Base-by-base conservation (phyloP, 371 early-diverging fungal species). In the Gilbertella persicaria region DNA sequence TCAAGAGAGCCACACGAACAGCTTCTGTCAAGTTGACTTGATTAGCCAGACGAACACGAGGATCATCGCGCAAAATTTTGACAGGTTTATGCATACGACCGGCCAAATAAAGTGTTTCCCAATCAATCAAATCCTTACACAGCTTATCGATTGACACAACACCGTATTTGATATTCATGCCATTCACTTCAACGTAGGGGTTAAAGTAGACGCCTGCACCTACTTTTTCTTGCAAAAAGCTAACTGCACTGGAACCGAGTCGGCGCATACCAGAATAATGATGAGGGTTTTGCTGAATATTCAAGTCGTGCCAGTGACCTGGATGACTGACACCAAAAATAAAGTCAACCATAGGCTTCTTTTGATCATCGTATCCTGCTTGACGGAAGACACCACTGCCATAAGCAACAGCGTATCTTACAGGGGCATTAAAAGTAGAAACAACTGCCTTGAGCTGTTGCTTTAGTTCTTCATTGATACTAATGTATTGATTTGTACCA, bases 21-120 rank as follows among this genome's bases (percentile, higher is more conserved):
- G 97, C 95, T 58, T 89, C 88, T 17, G 88, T 83, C 47, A 93
- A 72, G 63, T 98, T 98, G 50, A 88, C 84, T 53, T 92, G 91
- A 63, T 89, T 89, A 1, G 93, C 91, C 24, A 93, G 73, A 19
- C 87, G 82, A 25, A 97, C 87, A 36, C 93, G 80, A 42, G 94
- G 87, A 71, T 97, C 95, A 44, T 93, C 90, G 30, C 91, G 81
- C 46, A 98, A 67, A 10, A 94, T 88, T 53, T 87, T 89, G 72
- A 92, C 91, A 24, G 99, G 99, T 63, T 98, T 98, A 56, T 97
- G 97, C 86, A 97, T 87, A 36, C 99, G 86, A 7, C 99, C 99
- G 1, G 99, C 96, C 14, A 97, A 57, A 67, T 97, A 97, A 56
- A 97, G 75, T 3, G 92, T 89, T 44, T 94, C 91, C 99, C 99